Evolutionary conservation across 495 filamentous ascomycete genomes (phyloP).

Genomic region (Pseudevernia furfuracea): DNA sequence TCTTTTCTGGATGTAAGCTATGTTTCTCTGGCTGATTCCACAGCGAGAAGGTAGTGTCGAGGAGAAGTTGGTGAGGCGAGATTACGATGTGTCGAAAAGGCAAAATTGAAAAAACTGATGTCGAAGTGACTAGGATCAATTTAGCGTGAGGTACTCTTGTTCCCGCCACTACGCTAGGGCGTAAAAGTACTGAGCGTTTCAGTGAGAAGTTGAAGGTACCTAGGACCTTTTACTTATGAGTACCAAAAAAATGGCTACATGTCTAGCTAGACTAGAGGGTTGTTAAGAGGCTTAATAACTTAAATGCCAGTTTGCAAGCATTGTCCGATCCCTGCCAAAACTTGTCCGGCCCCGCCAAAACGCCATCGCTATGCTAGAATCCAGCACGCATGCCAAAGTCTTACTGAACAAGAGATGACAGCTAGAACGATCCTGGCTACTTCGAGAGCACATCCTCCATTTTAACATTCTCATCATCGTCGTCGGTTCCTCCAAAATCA

Average conservation of each 20-base stretch:
- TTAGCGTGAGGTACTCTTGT: not conserved
- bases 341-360: not conserved
- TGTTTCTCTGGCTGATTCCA: not conserved
- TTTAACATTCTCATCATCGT: slow-evolving; percentile 62
- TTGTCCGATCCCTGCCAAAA: not conserved
- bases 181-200: too few species aligned
- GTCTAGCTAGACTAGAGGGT: not conserved
- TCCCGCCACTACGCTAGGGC: not conserved
- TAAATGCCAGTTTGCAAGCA: not conserved
- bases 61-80: not conserved
- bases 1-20: slow-evolving; percentile 1
- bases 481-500: slow-evolving; percentile 37
- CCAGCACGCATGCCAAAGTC: not conserved
- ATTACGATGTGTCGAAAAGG: not conserved
- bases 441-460: slow-evolving; percentile 60
- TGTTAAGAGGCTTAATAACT: not conserved
- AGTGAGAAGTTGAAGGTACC: not conserved
- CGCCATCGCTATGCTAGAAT: slow-evolving; percentile 16
- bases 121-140: not conserved
- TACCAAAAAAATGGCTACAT: not conserved
- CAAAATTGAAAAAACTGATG: not conserved
- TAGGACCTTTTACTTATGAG: not conserved
- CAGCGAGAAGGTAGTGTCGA: not conserved
- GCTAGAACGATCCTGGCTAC: slow-evolving; percentile 9
- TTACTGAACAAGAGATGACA: not conserved